Base-by-base conservation (phyloP, 805 yeast genomes). In the Hanseniaspora clermontiae region DNA sequence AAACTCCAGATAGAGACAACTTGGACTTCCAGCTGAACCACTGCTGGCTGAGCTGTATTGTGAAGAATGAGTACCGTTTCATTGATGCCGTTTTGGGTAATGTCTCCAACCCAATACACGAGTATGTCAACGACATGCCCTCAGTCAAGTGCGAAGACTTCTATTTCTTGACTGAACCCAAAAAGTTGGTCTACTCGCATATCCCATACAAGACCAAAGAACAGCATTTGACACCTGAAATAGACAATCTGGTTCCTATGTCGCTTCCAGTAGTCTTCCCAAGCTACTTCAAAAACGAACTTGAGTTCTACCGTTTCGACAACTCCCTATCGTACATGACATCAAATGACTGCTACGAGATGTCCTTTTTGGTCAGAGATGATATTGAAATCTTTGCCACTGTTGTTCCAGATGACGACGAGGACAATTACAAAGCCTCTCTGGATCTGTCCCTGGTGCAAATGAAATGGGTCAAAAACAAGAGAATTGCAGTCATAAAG, bases 211-310 rank as follows among this genome's bases (percentile, higher is more conserved):
- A 81, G 58, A 80, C 80, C 45, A 83, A 80, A 59, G 83, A 86
- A 60, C 98, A 93, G 68, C 96, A 87, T 69, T 79, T 91, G 20
- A 76, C 79, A 34, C 97, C 97, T 4, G 87, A 95, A 2, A 72
- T 91, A 59, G 90, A 87, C 59, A 84, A 85, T 38, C 76, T 80
- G 60, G 79, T 84, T 24, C 90, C 93, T 15, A 75, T 87, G 58
- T 80, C 88, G 48, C 72, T 91, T 50, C 98, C 98, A 0, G 77
- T 95, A 34, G 79, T 84, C n/a, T 86, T 88, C 64, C 90, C 96
- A 0, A 84, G 87, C 0, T 88, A 84, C 63, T 80, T 84, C 67
- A 73, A 71, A 42, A 78, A 81, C 64, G 73, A 75, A 1, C 66
- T 91, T 43, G 73, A 74, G 58, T 75, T 89, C 54, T 70, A 77